Conservation (phyloP, 2,329 filamentous ascomycete genomes). For the Orbilia quercus region DNA sequence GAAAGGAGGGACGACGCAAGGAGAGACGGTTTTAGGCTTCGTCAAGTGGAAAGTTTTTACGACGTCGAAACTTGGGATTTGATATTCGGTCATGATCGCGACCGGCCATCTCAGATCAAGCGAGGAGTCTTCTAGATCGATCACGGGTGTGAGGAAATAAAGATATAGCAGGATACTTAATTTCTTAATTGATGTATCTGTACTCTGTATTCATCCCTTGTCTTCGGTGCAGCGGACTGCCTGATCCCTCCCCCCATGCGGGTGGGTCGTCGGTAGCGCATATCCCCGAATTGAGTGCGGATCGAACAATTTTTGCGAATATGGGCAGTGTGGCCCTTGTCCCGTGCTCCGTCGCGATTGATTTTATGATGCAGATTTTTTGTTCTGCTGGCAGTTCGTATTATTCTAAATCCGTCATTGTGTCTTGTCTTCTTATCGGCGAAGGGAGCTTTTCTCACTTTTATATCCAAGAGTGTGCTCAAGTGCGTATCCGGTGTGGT, state of each 20-base stretch:
- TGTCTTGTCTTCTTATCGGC: no score
- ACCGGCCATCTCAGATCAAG: no score
- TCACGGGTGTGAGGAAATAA: no score
- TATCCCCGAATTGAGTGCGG: constrained; percentile 34
- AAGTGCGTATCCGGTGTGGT: no score
- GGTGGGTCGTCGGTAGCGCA: constrained; percentile 21
- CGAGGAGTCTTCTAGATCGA: no score
- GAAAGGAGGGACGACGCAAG: constrained; percentile 15
- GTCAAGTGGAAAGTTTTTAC: constrained; percentile 5
- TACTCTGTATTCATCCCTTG: background rate
- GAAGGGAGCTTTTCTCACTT: no score
- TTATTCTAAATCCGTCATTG: no score
- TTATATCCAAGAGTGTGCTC: no score
- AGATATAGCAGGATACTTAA: no score
- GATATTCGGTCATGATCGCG: background rate
- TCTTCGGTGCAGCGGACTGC: background rate
- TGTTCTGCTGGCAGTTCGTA: background rate
- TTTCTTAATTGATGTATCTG: no score
- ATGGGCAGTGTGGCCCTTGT: constrained; percentile 7
- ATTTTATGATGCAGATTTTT: background rate
- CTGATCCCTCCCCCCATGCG: constrained; percentile 21
- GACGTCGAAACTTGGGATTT: constrained; percentile 5
- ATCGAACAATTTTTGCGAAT: constrained; percentile 28
- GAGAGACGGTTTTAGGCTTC: background rate
- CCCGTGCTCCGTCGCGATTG: constrained; percentile 30